These are phyloP conservation scores for Selaginella moellendorffii DNA, from an alignment of 75 land plant species.

Conservation along the genomic window DNA sequence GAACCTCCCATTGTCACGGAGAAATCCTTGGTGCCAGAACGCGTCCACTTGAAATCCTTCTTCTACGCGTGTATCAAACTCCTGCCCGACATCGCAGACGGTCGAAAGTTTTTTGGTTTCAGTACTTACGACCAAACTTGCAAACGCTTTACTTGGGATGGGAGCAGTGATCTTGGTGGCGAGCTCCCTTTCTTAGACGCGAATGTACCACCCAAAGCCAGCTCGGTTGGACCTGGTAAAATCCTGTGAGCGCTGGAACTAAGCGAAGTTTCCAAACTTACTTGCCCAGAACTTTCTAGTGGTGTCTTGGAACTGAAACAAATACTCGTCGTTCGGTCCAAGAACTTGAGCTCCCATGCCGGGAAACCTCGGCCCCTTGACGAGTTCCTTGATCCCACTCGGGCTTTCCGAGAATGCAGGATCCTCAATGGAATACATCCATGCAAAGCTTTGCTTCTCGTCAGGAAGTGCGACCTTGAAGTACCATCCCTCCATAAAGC, in stretches of 20 bases:
- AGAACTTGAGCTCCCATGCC: slow-evolving; percentile 92
- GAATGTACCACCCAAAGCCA: slow-evolving; percentile 66
- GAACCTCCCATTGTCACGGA: slow-evolving; percentile 85
- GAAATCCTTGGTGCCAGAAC: slow-evolving; percentile 77
- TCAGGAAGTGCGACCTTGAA: slow-evolving; percentile 89
- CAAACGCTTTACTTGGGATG: slow-evolving; percentile 59
- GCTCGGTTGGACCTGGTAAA: slow-evolving; percentile 49
- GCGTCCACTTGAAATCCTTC: slow-evolving; percentile 91
- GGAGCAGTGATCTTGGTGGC: slow-evolving; percentile 48
- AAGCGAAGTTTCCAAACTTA: slow-evolving; percentile 16
- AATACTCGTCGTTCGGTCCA: slow-evolving; percentile 84
- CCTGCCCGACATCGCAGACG: no score
- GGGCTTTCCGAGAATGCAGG: slow-evolving; percentile 37
- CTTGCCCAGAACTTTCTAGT: slow-evolving; percentile 73
- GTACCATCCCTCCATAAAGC: slow-evolving; percentile 95
- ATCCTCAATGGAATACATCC: slow-evolving; percentile 93
- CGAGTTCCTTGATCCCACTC: slow-evolving; percentile 23
- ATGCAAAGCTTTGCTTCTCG: slow-evolving; percentile 78
- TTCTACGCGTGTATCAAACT: slow-evolving; percentile 41
- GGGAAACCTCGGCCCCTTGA: slow-evolving; percentile 48
- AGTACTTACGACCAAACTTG: no score
- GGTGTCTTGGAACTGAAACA: slow-evolving; percentile 48
- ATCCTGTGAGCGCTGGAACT: not conserved
- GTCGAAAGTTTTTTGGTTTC: no score
- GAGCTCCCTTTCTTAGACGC: slow-evolving; percentile 20